Base-by-base conservation (phyloP, 2,329 filamentous ascomycete genomes). In the Metarhizium robertsii region DNA sequence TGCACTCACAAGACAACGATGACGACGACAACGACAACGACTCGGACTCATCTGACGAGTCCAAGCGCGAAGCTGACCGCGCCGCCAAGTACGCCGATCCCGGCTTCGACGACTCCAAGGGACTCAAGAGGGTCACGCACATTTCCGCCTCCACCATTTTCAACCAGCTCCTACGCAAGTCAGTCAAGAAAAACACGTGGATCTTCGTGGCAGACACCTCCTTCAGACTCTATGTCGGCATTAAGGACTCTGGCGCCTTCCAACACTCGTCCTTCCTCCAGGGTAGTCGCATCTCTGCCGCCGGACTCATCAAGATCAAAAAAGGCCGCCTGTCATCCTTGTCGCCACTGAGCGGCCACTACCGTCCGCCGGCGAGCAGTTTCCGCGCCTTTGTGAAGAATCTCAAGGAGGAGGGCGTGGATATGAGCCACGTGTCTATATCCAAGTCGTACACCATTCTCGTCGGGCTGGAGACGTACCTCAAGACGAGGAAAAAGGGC, bases 181-280 rank as follows among this genome's bases (percentile, higher is more conserved):
- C 87, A 0, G 87, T 91, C 43, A 88, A 85, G 69, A 90, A 90
- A 59, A 92, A 92, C 65, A 94, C 88, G 4, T 96, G 92, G 92
- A 95, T 96, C 60, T 96, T 95, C 64, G 91, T 92, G 7, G 87
- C 88, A 29, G 91, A 96, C 70, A 92, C 89, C 1, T 86, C 82
- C 1, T 94, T 92, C 68, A 83, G 88, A 1, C 76, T 96, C 0
- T 96, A 95, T 67, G 84, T 96, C 38, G 91, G 91, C 50, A 94
- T 96, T 74, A 96, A 96, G 66, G 84, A 88, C 67, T 87, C 85
- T 4, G 92, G 92, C 11, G 84, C 88, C 4, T 96, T 96, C 65
- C 92, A 96, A 64, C 92, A 96, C 70, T 92, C 87, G 13, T 94
- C 89, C 0, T 96, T 96, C 64, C 77, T 96, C 1, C 88, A 92